These are phyloP conservation scores for Avena atlantica DNA, from an alignment of 176 grass and related monocot genomes.

Conservation along the genomic window DNA sequence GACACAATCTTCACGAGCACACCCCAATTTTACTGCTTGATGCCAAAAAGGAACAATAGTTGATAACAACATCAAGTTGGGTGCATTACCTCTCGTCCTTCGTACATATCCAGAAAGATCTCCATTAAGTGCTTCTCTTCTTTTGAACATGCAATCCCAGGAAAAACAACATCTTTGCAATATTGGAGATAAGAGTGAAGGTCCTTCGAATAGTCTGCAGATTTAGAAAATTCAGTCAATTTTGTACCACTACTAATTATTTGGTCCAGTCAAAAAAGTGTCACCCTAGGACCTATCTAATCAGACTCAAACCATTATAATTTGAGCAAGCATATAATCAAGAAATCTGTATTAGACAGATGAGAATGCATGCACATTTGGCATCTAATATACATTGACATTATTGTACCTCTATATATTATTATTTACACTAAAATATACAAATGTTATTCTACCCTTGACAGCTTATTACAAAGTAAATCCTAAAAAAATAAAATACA, in stretches of 20 bases:
- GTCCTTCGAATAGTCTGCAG: conserved; percentile 75
- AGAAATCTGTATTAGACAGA: not conserved
- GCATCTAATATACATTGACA: not conserved
- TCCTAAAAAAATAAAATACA: not conserved
- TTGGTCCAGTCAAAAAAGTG: not conserved
- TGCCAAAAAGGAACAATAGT: not conserved
- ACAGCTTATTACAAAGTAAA: not conserved
- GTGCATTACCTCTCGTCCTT: conserved; percentile 61
- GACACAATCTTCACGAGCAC: not conserved
- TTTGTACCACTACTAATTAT: not conserved
- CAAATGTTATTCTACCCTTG: not conserved
- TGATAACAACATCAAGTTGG: conserved; percentile 1
- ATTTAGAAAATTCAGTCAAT: conserved; percentile 24
- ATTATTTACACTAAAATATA: not conserved
- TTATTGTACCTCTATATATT: not conserved
- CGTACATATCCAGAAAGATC: conserved; percentile 65
- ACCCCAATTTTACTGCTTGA: not conserved
- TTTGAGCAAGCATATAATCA: not conserved
- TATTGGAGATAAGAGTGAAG: conserved; percentile 77
- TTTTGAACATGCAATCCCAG: conserved; percentile 59
- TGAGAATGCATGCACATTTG: not conserved
- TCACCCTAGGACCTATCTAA: not conserved
- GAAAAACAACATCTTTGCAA: conserved; percentile 63
- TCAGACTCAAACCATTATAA: conserved; percentile 22
- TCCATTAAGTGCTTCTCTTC: conserved; percentile 61